phyloP scores from a whole-genome alignment of 805 yeast genomes.

The Brettanomyces nanus region DNA sequence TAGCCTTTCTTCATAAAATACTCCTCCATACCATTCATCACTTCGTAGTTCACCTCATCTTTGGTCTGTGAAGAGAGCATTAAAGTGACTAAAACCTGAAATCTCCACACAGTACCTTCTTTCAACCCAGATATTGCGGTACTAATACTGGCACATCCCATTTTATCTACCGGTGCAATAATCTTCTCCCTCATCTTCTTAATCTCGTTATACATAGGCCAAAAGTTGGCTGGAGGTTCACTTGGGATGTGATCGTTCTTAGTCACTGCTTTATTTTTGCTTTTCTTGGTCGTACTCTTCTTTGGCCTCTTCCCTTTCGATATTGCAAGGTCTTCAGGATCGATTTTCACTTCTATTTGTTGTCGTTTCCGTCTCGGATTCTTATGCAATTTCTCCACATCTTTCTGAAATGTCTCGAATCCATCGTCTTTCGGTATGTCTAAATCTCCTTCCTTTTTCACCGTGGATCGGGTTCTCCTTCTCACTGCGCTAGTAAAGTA shows the following conservation, averaged over 20 bases:
- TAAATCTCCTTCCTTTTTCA: background rate
- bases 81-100: constrained; percentile 68
- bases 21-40: constrained; percentile 54
- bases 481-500: constrained; percentile 5
- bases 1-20: constrained; percentile 32
- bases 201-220: constrained; percentile 48
- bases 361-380: background rate
- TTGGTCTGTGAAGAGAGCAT: constrained; percentile 91
- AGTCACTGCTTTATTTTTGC: constrained; percentile 5
- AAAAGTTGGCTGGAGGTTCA: constrained; percentile 33
- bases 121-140: constrained; percentile 30
- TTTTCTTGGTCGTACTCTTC: background rate
- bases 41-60: constrained; percentile 74
- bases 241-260: constrained; percentile 9
- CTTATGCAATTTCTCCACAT: constrained; percentile 1
- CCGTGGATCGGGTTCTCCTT: constrained; percentile 4
- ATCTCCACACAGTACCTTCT: constrained; percentile 42
- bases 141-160: constrained; percentile 72
- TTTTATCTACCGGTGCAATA: constrained; percentile 78
- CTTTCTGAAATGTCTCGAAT: constrained; percentile 7
- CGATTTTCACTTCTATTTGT: constrained; percentile 7
- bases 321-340: constrained; percentile 6
- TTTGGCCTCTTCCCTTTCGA: background rate
- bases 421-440: background rate
- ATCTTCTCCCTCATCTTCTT: constrained; percentile 58